These are phyloP conservation scores for Kodamaea kakaduensis DNA, from an alignment of 805 yeast species.

Conservation along the genomic window DNA sequence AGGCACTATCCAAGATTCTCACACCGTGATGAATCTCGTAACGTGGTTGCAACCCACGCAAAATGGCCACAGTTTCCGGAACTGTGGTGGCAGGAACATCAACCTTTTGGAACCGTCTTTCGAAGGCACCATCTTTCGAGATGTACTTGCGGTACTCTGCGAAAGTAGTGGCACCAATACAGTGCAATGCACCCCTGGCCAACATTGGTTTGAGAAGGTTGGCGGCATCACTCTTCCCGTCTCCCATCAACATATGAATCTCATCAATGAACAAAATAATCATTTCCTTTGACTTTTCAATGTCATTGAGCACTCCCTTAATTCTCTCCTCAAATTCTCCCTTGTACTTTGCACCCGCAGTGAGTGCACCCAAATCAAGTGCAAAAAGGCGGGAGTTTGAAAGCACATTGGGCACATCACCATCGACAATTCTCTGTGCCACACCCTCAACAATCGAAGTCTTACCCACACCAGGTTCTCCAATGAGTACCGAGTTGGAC, in stretches of 20 bases:
- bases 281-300: slow-evolving; percentile 80
- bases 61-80: slow-evolving; percentile 89
- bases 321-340: slow-evolving; percentile 98
- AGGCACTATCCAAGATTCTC: slow-evolving; percentile 88
- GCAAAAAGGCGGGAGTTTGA: slow-evolving; percentile 80
- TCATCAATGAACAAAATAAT: slow-evolving; percentile 93
- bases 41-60: slow-evolving; percentile 92
- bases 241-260: slow-evolving; percentile 99
- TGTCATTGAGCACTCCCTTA: slow-evolving; percentile 92
- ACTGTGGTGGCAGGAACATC: slow-evolving; percentile 93
- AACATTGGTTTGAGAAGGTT: slow-evolving; percentile 94
- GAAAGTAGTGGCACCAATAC: slow-evolving; percentile 97
- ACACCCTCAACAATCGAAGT: slow-evolving; percentile 98
- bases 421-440: slow-evolving; percentile 93
- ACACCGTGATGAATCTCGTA: slow-evolving; percentile 98
- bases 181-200: slow-evolving; percentile 93
- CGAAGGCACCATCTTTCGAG: slow-evolving; percentile 97
- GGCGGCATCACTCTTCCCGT: slow-evolving; percentile 96
- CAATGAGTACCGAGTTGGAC: slow-evolving; percentile 93
- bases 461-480: slow-evolving; percentile 99
- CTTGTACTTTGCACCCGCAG: slow-evolving; percentile 98
- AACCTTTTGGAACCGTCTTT: slow-evolving; percentile 95
- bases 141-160: slow-evolving; percentile 90
- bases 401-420: slow-evolving; percentile 88
- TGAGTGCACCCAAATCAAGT: slow-evolving; percentile 90